A percentile compares a stretch with the other conserved stretches of the same genome.
Evolutionary conservation across 176 grass and related monocot genomes (phyloP).

Genomic region (Calamus simplicifolius): DNA sequence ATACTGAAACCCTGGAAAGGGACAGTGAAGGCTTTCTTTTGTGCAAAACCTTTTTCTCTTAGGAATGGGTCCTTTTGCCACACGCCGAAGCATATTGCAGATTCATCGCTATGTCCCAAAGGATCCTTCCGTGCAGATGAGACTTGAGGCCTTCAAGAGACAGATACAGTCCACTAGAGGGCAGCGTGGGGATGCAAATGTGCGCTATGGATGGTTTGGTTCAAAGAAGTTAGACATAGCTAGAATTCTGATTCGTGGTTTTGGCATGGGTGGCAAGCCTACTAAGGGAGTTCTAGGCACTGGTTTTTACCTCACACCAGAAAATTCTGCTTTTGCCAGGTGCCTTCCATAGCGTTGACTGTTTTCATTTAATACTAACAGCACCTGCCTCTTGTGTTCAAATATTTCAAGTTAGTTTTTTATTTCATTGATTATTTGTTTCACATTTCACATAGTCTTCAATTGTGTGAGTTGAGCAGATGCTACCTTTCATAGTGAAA

Average conservation of each 20-base stretch:
- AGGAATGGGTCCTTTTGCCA: conserved; percentile 65
- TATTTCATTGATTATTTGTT: not conserved
- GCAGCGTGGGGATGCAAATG: conserved; percentile 47
- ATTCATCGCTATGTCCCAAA: conserved; percentile 40
- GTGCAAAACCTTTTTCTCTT: conserved; percentile 54
- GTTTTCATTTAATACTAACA: not conserved
- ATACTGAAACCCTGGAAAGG: conserved; percentile 54
- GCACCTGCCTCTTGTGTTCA: not conserved
- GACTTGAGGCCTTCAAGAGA: conserved; percentile 66
- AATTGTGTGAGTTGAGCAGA: no score
- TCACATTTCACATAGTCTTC: no score
- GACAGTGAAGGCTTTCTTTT: conserved; percentile 39
- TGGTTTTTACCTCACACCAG: conserved; percentile 34
- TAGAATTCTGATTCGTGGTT: conserved; percentile 70
- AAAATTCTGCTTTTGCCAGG: no score
- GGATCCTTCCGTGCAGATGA: conserved; percentile 47
- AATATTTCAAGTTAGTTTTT: not conserved
- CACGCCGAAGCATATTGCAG: conserved; percentile 43
- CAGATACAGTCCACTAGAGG: conserved; percentile 48
- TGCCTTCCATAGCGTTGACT: not conserved
- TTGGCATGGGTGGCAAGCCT: conserved; percentile 38
- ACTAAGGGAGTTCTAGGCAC: conserved; percentile 35
- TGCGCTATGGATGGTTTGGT: conserved; percentile 69
- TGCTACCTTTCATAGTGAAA: not conserved
- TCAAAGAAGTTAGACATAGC: conserved; percentile 62